Evolutionary conservation across 2,329 filamentous ascomycete genomes (phyloP).

Genomic region (Nigrospora oryzae): DNA sequence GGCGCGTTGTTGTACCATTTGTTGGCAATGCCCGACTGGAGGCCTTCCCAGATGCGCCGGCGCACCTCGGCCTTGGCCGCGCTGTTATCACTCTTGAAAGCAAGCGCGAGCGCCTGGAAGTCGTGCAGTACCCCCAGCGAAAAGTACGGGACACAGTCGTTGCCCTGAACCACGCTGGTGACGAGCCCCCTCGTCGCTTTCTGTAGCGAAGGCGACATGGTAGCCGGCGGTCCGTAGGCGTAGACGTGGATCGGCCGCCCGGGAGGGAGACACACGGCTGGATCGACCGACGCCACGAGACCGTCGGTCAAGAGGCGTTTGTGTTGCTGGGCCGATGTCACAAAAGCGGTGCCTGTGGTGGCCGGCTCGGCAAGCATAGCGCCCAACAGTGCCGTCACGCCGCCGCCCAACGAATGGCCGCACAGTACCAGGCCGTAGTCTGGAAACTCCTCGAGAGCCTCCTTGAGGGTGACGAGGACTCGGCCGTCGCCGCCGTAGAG

Average conservation of each 20-base stretch:
- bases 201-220: conserved; percentile 62
- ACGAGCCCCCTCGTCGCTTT: conserved; percentile 65
- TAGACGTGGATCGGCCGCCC: conserved; percentile 71
- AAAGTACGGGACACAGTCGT: conserved; percentile 65
- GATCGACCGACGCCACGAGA: conserved; percentile 4
- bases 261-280: conserved; percentile 47
- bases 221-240: conserved; percentile 67
- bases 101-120: conserved; percentile 61
- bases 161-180: conserved; percentile 64
- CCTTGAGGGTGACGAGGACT: conserved; percentile 57
- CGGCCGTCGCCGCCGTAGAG: conserved; percentile 59
- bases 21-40: conserved; percentile 53
- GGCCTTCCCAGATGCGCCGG: conserved; percentile 55
- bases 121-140: conserved; percentile 69
- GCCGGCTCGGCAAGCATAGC: conserved; percentile 63
- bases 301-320: conserved; percentile 27
- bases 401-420: conserved; percentile 62
- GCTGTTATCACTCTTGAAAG: conserved; percentile 64
- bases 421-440: conserved; percentile 64
- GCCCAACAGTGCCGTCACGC: conserved; percentile 60
- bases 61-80: conserved; percentile 60
- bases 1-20: conserved; percentile 47
- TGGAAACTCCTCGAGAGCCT: conserved; percentile 56
- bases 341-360: conserved; percentile 46
- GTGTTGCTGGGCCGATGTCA: conserved; percentile 47